Evolutionary conservation across 805 yeast species (phyloP), one percentile per base, ranked within the genome.

Genomic region (Wickerhamiella nectarea): DNA sequence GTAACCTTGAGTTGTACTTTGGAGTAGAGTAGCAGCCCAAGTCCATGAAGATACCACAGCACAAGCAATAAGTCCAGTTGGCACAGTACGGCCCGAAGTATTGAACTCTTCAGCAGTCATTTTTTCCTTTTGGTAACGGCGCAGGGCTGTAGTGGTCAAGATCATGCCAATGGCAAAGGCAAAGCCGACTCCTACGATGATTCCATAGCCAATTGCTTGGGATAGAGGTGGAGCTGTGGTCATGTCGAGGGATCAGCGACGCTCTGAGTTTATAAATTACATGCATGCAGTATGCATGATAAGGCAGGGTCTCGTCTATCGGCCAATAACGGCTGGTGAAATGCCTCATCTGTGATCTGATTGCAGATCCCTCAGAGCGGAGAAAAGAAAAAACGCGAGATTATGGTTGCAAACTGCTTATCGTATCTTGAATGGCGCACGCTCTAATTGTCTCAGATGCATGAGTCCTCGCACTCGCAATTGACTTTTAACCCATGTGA

Each of bases 41-140:
- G 95, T 85, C 97, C 97, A 87, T 7, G 89, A 78, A 10, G 89
- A 78, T 7, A 86, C 95, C 24, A 87, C 95, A 6, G 95, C 94
- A 6, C 94, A 78, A 4, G 89, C 78, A 49, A 85, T 79, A 51
- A 87, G 67, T 39, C 91, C 91, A 0, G 89, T 77, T 53, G 80
- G 81, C 34, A 87, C 93, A 3, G 84, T 69, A 58, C 95, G 73
- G 51, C 95, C 95, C 28, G 95, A 95, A 4, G 95, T 86, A 2
- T 93, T 75, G 53, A 87, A 87, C 58, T 86, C 95, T 64, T 87
- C 96, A 3, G 95, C 86, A 6, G 94, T 84, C 62, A 85, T 79
- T 45, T 81, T 71, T 61, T 87, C 95, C 53, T 75, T 74, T 57
- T 84, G 87, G 61, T 86, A 87, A 38, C 95, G 69, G 52, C 75